These are phyloP conservation scores for Cryptococcus sp. DNA, from an alignment of 1,284 basidiomycete species.

Conservation along the genomic window DNA sequence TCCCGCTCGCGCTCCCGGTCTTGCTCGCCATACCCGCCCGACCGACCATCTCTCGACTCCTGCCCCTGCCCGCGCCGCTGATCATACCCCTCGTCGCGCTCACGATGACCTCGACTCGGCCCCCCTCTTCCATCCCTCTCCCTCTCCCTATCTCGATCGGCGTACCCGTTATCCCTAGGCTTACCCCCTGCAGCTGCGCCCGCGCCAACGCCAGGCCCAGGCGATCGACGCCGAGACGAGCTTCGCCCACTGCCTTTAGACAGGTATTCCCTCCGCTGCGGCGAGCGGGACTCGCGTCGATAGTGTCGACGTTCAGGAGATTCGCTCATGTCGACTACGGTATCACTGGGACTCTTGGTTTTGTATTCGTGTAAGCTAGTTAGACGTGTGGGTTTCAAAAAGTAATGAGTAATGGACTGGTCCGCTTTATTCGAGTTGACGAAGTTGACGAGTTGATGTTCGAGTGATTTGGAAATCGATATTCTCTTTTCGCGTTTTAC, in stretches of 20 bases:
- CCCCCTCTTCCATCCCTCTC: constrained; percentile 9
- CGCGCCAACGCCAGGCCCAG: constrained; percentile 9
- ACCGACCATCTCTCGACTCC: too few species aligned
- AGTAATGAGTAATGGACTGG: too few species aligned
- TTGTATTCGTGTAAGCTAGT: too few species aligned
- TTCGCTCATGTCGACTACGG: constrained; percentile 9
- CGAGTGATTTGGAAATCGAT: too few species aligned
- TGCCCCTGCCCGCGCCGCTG: too few species aligned
- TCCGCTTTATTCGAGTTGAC: neutral
- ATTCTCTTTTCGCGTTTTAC: neutral
- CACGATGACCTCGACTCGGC: neutral
- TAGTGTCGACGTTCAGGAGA: constrained; percentile 17
- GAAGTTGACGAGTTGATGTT: too few species aligned
- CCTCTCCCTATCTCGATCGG: constrained; percentile 16
- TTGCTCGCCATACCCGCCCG: constrained; percentile 18
- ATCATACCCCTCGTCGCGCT: neutral
- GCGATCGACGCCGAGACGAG: constrained; percentile 15
- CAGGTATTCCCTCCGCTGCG: constrained; percentile 8
- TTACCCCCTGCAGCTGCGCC: constrained; percentile 8
- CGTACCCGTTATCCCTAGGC: constrained; percentile 28
- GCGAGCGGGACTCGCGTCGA: constrained; percentile 17
- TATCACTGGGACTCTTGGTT: too few species aligned
- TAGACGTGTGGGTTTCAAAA: too few species aligned
- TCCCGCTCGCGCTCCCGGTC: constrained; percentile 47
- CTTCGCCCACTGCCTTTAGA: constrained; percentile 16